Base-by-base conservation (phyloP, 805 yeast species). In the Starmerella vitae region DNA sequence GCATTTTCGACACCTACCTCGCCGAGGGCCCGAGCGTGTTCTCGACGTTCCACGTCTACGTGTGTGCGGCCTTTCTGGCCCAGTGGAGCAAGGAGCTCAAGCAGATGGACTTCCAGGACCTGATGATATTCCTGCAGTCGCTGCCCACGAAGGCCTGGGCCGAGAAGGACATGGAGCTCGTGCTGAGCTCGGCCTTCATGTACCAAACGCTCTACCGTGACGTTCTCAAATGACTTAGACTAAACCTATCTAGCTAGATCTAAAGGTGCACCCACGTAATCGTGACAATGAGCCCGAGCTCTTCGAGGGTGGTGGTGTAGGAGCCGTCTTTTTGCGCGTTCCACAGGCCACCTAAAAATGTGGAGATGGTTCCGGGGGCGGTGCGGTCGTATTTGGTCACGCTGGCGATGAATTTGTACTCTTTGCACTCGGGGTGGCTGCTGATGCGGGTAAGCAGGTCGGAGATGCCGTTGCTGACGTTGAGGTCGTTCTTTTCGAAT, bases 1-100 rank as follows among this genome's bases (percentile, higher is more conserved):
- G 98, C 41, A 88, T 91, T 94, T 91, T 98, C 97, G 98, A 91
- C 56, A 86, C 98, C 0, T 91, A 91, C 57, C 55, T 74, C 47
- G 57, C 68, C 3, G 70, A 65, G 44, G 71, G 70, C 4, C 47
- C 67, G 13, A 68, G 69, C 33, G 94, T 94, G 2, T 84, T 91
- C 55, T 82, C 81, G 51, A 84, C 77, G 53, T 91, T 91, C 61
- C 98, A 91, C 57, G 83, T 91, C 7, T 91, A 88, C 57, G 98
- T 91, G 3, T 91, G 98, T 61, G 95, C 97, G 17, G 97, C 98
- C 17, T 91, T 88, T 54, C 64, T 91, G 49, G 80, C 85, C 44
- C 78, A 83, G 54, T 91, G 94, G 76, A 75, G 91, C 46, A 75
- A 70, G 39, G 76, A 75, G 46, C 63, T 91, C 46, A 74, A 79